Conservation (phyloP, 768 basidiomycete species). For the Leccinum disarticulatum region DNA sequence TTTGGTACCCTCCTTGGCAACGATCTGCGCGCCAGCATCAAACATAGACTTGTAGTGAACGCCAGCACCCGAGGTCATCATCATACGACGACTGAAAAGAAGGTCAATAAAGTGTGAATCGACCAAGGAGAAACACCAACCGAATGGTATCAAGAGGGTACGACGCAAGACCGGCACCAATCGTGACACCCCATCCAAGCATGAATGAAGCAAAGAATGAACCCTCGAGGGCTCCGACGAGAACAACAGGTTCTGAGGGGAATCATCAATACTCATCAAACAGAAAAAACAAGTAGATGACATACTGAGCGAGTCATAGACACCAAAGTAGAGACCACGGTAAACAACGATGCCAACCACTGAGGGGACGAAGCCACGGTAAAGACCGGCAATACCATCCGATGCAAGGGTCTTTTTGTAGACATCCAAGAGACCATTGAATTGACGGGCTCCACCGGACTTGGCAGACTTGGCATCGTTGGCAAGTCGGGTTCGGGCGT, state of each 20-base stretch:
- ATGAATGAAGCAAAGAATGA: constrained; percentile 96
- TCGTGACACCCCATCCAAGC: constrained; percentile 99
- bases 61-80: constrained; percentile 98
- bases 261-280: constrained; percentile 25
- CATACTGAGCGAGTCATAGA: constrained; percentile 91
- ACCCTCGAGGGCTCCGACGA: constrained; percentile 92
- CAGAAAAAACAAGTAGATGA: constrained; percentile 29
- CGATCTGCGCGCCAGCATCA: constrained; percentile 91
- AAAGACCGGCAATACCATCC: constrained; percentile 98
- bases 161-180: constrained; percentile 98
- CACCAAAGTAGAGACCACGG: constrained; percentile 99
- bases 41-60: constrained; percentile 99
- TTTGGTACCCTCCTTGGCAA: constrained; percentile 92
- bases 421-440: constrained; percentile 97
- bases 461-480: constrained; percentile 97
- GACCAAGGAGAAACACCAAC: constrained; percentile 32
- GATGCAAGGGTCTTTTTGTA: constrained; percentile 97
- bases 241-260: constrained; percentile 86
- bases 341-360: constrained; percentile 99
- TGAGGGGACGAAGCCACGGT: constrained; percentile 99
- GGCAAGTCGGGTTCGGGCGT: constrained; percentile 98
- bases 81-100: constrained; percentile 93
- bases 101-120: constrained; percentile 5
- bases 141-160: constrained; percentile 92
- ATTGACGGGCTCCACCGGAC: constrained; percentile 90